Base-by-base conservation (phyloP, 2,329 filamentous ascomycete genomes). In the Blumeria graminis region DNA sequence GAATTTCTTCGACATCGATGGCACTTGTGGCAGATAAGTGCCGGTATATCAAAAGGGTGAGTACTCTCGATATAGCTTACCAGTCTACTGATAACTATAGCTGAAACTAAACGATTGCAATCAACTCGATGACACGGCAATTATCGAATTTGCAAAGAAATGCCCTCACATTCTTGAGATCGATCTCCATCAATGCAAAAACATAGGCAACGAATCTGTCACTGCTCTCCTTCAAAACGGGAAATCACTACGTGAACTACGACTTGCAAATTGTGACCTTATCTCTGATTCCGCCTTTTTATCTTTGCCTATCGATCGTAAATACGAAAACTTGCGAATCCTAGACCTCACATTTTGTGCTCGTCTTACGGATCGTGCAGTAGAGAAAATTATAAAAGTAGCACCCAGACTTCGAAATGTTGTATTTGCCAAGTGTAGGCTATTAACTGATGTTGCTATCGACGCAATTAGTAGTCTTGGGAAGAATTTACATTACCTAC, bases 401-500 rank as follows among this genome's bases (percentile, higher is more conserved):
- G 89, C 92, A 3, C 92, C 92, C 6, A 81, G 89, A 10, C 75
- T 98, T 55, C 82, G 92, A 56, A 96, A 96, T 65, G 74, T 98
- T 3, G 89, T 98, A 6, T 76, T 98, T 14, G 87, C 89, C 61
- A 98, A 98, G 70, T 98, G 92, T 69, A 80, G 84, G 61, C 83
- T 89, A 64, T 86, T 98, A 64, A 96, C 92, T 1, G 90, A 98
- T 69, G 76, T 78, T 51, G 83, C 90, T 8, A 88, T 98, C 8
- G 74, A 84, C 62, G 83, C 89, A 57, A 96, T 98, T 60, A 83
- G 88, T 57, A 82, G 79, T 63, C 76, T 98, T 3, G 88, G 89
- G 60, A 96, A 95, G 73, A 98, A 96, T 64, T 72, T 98, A 56
- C 92, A 98, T 68, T 96, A 94, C 67, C 82, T 98, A 55, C 92